These are phyloP conservation scores for Zea mays DNA, from an alignment of 176 grass and related monocot species.

Conservation along the genomic window DNA sequence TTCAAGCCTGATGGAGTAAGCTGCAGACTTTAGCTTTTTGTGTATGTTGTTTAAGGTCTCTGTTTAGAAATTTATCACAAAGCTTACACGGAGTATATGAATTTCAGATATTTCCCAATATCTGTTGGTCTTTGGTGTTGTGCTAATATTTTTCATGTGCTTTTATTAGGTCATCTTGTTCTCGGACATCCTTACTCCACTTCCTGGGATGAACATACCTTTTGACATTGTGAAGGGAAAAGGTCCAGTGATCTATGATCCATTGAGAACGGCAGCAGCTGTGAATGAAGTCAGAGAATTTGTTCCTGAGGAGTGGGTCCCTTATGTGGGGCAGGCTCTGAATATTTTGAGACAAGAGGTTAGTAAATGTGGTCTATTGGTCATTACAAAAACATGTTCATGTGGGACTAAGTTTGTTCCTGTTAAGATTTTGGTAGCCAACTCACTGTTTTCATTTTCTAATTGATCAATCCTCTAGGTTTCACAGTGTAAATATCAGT, in stretches of 20 bases:
- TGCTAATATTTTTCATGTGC: conserved; percentile 10
- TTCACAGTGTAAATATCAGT: conserved; percentile 7
- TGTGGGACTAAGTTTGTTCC: background rate
- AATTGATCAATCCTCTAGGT: conserved; percentile 18
- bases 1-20: conserved; percentile 97
- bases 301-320: conserved; percentile 83
- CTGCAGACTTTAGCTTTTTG: conserved; percentile 26
- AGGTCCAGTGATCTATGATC: conserved; percentile 91
- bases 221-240: conserved; percentile 99
- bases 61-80: conserved; percentile 29
- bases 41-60: conserved; percentile 29
- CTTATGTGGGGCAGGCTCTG: conserved; percentile 92
- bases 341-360: conserved; percentile 81
- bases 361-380: conserved; percentile 24
- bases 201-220: conserved; percentile 98
- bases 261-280: conserved; percentile 74
- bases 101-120: conserved; percentile 21
- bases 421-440: background rate
- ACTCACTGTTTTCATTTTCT: background rate
- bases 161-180: conserved; percentile 82
- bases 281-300: conserved; percentile 92
- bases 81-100: background rate
- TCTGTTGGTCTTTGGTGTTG: conserved; percentile 7
- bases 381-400: background rate
- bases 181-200: conserved; percentile 95